Base-by-base conservation (phyloP, 495 filamentous ascomycete genomes). In the Lepraria neglecta region DNA sequence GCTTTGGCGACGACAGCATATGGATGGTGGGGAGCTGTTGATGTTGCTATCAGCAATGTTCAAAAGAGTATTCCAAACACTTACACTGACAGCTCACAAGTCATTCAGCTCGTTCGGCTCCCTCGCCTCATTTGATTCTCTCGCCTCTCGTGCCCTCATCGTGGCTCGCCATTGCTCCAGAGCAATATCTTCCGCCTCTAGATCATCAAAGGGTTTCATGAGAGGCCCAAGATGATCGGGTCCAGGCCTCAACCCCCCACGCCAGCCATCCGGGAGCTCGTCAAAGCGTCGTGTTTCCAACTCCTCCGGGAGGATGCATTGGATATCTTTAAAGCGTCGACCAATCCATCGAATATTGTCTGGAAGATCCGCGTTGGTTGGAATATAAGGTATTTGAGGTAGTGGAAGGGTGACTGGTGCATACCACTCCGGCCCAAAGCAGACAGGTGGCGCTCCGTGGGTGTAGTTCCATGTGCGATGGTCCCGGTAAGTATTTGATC, bases 191-290 rank as follows among this genome's bases (percentile, higher is more conserved):
- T 53, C 58, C 4, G 47, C 17, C 9, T 2, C 6, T 15, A 21
- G n/a, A 42, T 11, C 7, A 44, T 60, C 58, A 28, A 60, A 52
- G 4, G 58, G 58, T 31, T 60, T 60, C 15, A 60, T 7, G 9
- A 19, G 58, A 30, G 58, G 58, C 15, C 58, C 58, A 0, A 52
- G 9, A 31, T n/a, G 58, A 28, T 24, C 28, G 30, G 38, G 7
- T 24, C 47, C 47, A 28, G 24, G 24, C 10, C 14, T 24, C 17
- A n/a, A 48, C 2, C 1, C 19, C 17, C 3, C 5, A 28, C 0
- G 3, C 19, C 5, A 33, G 33, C 38, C 47, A 19, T 21, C 35
- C 5, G 47, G 47, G 15, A 40, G 9, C 10, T 0, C 1, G 19
- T 31, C 35, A 3, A 28, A 6, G 9, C 47, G 19, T 42, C 21